These are phyloP conservation scores for Gaeumannomyces sp. DNA, from an alignment of 2,329 filamentous ascomycete genomes.

Conservation along the genomic window DNA sequence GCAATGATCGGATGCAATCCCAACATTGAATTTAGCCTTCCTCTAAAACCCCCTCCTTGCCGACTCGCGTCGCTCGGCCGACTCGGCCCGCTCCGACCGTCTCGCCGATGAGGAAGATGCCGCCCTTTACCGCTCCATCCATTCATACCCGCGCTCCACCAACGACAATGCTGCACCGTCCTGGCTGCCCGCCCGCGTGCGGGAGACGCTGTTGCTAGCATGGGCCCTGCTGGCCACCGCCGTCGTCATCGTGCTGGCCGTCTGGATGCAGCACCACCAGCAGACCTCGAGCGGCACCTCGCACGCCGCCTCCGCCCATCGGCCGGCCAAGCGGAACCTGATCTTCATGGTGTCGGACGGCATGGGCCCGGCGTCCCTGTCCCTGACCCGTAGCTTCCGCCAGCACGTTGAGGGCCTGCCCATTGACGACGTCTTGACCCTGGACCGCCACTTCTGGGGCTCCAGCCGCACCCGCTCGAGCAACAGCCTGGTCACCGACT, in stretches of 20 bases:
- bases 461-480: conserved; percentile 80
- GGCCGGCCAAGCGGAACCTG: conserved; percentile 73
- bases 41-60: conserved; percentile 37
- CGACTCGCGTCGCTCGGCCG: conserved; percentile 22
- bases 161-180: neutral
- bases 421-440: conserved; percentile 64
- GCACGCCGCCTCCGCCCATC: conserved; percentile 22
- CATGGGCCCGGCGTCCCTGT: conserved; percentile 91
- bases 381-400: conserved; percentile 78
- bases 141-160: conserved; percentile 8
- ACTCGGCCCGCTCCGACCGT: conserved; percentile 24
- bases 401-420: conserved; percentile 72
- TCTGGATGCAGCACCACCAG: conserved; percentile 68
- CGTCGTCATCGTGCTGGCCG: conserved; percentile 70
- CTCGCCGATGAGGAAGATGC: conserved; percentile 26
- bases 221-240: conserved; percentile 81
- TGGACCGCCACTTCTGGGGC: conserved; percentile 88
- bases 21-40: conserved; percentile 23
- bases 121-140: conserved; percentile 22
- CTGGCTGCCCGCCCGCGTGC: conserved; percentile 25
- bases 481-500: conserved; percentile 85
- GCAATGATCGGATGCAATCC: neutral
- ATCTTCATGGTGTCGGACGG: conserved; percentile 99
- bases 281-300: conserved; percentile 32
- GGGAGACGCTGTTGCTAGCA: conserved; percentile 69